These are phyloP conservation scores for Xylariaceae sp. DNA, from an alignment of 2,329 filamentous ascomycete genomes.

Conservation along the genomic window DNA sequence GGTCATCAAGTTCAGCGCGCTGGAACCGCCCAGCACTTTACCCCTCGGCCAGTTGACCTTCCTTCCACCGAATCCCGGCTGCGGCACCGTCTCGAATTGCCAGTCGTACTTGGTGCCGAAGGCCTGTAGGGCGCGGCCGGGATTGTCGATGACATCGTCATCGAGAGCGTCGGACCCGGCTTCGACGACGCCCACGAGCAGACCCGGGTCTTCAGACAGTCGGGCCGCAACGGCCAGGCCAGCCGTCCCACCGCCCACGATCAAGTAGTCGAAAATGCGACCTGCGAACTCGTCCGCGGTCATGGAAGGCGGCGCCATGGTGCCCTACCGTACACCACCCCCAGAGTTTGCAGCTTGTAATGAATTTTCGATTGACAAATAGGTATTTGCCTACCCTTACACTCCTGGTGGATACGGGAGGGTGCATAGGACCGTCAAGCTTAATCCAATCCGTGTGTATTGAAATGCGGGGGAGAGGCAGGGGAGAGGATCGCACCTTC, in stretches of 20 bases:
- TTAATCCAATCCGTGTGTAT: too few relatives aligned
- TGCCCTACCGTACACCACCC: too few relatives aligned
- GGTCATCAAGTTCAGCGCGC: conserved; percentile 55
- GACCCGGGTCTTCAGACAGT: conserved; percentile 37
- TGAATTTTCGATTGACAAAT: too few relatives aligned
- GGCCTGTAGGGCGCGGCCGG: conserved; percentile 33
- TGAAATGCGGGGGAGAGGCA: too few relatives aligned
- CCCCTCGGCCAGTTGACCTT: conserved; percentile 38
- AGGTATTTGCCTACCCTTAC: too few relatives aligned
- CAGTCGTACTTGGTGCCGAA: conserved; percentile 37
- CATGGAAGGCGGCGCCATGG: background rate
- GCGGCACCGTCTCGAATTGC: conserved; percentile 36
- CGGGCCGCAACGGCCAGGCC: conserved; percentile 31
- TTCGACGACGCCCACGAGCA: conserved; percentile 41
- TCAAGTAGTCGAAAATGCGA: conserved; percentile 16
- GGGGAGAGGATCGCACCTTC: too few relatives aligned
- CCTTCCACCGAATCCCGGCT: conserved; percentile 35
- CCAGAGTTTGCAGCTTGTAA: too few relatives aligned
- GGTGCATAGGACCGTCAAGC: too few relatives aligned
- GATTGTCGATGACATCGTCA: conserved; percentile 29
- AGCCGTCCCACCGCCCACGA: conserved; percentile 25
- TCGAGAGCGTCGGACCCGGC: conserved; percentile 32
- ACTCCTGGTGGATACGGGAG: too few relatives aligned
- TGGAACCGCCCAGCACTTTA: conserved; percentile 57
- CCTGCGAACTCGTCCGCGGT: conserved; percentile 4